Evolutionary conservation across 208 protist genomes (phyloP).

Genomic region (Novymonas esmeraldas): DNA sequence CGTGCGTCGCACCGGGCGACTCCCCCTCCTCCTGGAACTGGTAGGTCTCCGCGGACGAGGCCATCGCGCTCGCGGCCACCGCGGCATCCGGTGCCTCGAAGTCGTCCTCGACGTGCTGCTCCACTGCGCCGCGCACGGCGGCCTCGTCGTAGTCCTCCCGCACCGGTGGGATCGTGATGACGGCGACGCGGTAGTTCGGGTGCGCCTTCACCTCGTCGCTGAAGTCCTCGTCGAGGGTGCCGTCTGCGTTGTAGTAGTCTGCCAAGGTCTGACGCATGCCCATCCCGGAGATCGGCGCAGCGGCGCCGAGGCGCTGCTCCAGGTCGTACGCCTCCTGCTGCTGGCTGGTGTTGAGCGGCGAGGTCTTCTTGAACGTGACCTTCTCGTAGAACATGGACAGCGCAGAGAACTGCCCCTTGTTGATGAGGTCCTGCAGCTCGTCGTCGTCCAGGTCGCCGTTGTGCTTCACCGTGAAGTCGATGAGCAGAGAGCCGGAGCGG

Average conservation of each 20-base stretch:
- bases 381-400: constrained; percentile 72
- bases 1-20: neutral
- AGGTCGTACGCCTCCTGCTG: constrained; percentile 41
- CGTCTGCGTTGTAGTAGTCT: constrained; percentile 67
- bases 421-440: constrained; percentile 62
- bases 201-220: constrained; percentile 39
- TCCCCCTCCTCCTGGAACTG: neutral
- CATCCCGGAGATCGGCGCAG: constrained; percentile 58
- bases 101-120: constrained; percentile 25
- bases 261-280: constrained; percentile 46
- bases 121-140: constrained; percentile 13
- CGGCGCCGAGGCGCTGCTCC: constrained; percentile 14
- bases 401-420: constrained; percentile 57
- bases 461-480: constrained; percentile 77
- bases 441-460: constrained; percentile 58
- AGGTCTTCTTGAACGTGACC: constrained; percentile 59
- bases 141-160: constrained; percentile 67
- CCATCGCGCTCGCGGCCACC: constrained; percentile 10
- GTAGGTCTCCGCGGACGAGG: neutral
- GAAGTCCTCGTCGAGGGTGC: constrained; percentile 55
- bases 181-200: constrained; percentile 56
- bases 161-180: constrained; percentile 49
- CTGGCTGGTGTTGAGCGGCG: constrained; percentile 65
- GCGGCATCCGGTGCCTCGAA: constrained; percentile 13
- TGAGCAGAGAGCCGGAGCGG: constrained; percentile 43